phyloP scores from a whole-genome alignment of 2,329 filamentous ascomycete species.

The Metarhizium album region DNA sequence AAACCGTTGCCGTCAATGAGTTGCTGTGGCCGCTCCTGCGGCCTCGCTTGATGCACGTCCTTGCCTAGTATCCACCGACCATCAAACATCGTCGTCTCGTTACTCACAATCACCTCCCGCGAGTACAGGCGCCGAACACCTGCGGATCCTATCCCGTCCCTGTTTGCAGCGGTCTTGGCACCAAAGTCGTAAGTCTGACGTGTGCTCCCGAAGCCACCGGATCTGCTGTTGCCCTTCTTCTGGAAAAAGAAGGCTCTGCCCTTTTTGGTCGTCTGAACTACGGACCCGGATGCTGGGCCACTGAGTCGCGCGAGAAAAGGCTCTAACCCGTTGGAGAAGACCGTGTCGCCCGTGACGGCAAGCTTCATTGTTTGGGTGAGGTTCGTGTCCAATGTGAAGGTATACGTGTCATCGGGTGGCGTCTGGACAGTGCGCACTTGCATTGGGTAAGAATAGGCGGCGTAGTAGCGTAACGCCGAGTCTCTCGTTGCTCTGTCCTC shows the following conservation, averaged over 20 bases:
- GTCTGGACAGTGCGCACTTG: neutral
- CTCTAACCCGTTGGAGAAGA: constrained; percentile 50
- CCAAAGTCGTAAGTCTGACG: constrained; percentile 46
- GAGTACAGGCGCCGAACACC: constrained; percentile 37
- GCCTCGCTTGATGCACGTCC: neutral
- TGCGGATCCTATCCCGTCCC: constrained; percentile 1
- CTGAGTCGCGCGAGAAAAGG: constrained; percentile 32
- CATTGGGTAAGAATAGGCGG: constrained; percentile 10
- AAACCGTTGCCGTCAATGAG: neutral
- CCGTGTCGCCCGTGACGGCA: constrained; percentile 25
- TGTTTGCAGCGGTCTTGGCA: constrained; percentile 17
- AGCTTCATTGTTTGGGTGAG: constrained; percentile 29
- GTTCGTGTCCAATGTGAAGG: constrained; percentile 20
- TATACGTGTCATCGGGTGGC: constrained; percentile 2
- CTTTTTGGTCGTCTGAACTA: constrained; percentile 41
- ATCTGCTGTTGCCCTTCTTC: constrained; percentile 32
- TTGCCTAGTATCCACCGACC: constrained; percentile 18
- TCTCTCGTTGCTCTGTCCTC: constrained; percentile 6
- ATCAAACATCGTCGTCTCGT: constrained; percentile 41
- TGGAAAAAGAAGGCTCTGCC: constrained; percentile 47
- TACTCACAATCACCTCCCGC: constrained; percentile 43
- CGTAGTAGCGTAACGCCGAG: neutral
- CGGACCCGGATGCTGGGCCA: constrained; percentile 12
- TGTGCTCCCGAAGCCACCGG: constrained; percentile 42
- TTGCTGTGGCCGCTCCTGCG: neutral